Percentiles rank a stretch among this genome's conserved stretches.
These are phyloP conservation scores for Gossypium trilobum DNA, from an alignment of 441 rosid species.

Conservation along the genomic window DNA sequence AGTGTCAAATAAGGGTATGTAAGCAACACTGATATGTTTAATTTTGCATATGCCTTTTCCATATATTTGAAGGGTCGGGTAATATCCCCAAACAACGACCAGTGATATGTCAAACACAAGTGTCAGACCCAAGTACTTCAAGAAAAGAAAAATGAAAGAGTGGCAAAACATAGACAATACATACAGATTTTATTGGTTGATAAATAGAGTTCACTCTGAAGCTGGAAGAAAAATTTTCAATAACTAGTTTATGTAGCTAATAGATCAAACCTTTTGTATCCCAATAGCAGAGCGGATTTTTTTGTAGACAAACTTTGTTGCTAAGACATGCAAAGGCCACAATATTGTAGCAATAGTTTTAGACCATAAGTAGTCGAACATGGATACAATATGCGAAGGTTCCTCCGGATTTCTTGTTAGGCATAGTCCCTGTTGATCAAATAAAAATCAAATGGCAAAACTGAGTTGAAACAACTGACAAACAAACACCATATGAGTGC, in stretches of 20 bases:
- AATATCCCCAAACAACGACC: background rate
- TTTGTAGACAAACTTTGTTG: conserved; percentile 53
- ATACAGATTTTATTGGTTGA: background rate
- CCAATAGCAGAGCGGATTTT: conserved; percentile 75
- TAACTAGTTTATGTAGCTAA: background rate
- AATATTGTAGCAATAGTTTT: conserved; percentile 51
- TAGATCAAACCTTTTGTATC: conserved; percentile 53
- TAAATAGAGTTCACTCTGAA: background rate
- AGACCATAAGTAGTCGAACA: conserved; percentile 58
- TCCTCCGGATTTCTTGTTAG: conserved; percentile 51
- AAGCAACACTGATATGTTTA: background rate
- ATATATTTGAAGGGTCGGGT: background rate
- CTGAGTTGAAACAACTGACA: background rate
- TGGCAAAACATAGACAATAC: background rate
- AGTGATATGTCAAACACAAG: background rate
- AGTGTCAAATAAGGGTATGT: background rate
- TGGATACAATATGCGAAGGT: conserved; percentile 43
- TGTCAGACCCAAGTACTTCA: background rate
- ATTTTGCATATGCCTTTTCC: background rate
- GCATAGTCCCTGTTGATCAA: conserved; percentile 47
- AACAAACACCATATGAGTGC: no score
- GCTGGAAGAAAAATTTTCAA: background rate
- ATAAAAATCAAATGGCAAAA: background rate
- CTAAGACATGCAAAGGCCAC: conserved; percentile 71
- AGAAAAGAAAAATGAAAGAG: background rate